A percentile compares a stretch with the other conserved stretches of the same genome.
phyloP scores from a whole-genome alignment of 1,284 basidiomycete genomes.

The Rhodotorula mucilaginosa region DNA sequence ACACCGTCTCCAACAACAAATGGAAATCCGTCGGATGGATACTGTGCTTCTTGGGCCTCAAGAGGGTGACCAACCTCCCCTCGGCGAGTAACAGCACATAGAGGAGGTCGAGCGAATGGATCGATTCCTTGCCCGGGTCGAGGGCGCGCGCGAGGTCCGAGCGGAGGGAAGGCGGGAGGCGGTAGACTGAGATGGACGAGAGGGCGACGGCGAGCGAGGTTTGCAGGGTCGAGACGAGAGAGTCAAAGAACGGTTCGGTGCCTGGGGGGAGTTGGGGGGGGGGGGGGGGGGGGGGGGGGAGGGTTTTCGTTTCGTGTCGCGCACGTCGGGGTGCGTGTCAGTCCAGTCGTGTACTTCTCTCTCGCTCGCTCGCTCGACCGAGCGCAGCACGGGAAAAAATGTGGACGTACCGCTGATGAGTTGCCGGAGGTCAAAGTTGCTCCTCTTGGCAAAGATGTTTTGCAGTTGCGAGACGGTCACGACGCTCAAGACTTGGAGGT shows the following conservation, averaged over 20 bases:
- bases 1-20: slow-evolving; percentile 49
- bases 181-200: slow-evolving; percentile 40
- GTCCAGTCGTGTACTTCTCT: no score
- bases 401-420: slow-evolving; percentile 67
- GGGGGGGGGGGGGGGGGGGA: rapidly evolving
- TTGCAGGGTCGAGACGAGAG: slow-evolving; percentile 68
- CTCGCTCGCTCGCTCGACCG: no score
- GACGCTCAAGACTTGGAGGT: slow-evolving; percentile 86
- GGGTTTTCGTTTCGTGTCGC: not conserved
- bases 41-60: slow-evolving; percentile 86
- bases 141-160: slow-evolving; percentile 71
- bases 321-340: no score
- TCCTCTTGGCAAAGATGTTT: slow-evolving; percentile 78
- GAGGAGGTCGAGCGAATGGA: slow-evolving; percentile 70
- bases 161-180: slow-evolving; percentile 36
- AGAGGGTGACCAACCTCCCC: slow-evolving; percentile 77
- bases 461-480: slow-evolving; percentile 80
- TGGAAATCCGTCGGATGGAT: slow-evolving; percentile 74
- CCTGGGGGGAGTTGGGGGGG: slow-evolving; percentile 54
- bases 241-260: slow-evolving; percentile 74
- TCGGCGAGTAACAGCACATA: slow-evolving; percentile 82
- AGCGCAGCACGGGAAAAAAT: not conserved
- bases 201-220: slow-evolving; percentile 50
- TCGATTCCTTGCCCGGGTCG: slow-evolving; percentile 64
- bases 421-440: slow-evolving; percentile 85